phyloP scores from a whole-genome alignment of 495 filamentous ascomycete genomes.

The Geopyxis carbonaria region DNA sequence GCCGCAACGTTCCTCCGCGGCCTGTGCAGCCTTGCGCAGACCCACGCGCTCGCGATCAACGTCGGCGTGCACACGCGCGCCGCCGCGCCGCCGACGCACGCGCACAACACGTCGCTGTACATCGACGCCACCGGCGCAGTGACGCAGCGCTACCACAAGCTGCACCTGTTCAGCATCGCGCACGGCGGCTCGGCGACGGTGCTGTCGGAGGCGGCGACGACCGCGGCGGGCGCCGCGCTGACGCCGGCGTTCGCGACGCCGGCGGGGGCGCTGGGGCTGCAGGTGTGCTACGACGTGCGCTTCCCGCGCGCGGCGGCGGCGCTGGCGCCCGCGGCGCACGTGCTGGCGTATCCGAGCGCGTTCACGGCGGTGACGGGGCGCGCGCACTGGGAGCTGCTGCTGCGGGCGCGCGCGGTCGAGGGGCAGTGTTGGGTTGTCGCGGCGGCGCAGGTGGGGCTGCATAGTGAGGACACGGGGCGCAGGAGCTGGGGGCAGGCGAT shows the following conservation, averaged over 20 bases:
- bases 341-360: constrained; percentile 76
- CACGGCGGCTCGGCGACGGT: constrained; percentile 21
- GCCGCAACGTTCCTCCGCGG: constrained; percentile 50
- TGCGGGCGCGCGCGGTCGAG: constrained; percentile 75
- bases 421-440: constrained; percentile 77
- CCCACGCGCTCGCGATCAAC: constrained; percentile 50
- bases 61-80: constrained; percentile 73
- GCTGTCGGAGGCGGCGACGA: constrained; percentile 13
- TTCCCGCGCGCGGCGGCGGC: constrained; percentile 63
- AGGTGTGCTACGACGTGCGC: constrained; percentile 82
- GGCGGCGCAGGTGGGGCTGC: constrained; percentile 63
- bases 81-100: constrained; percentile 34
- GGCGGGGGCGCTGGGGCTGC: constrained; percentile 55
- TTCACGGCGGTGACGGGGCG: constrained; percentile 77
- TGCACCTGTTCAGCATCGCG: constrained; percentile 58
- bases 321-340: constrained; percentile 49
- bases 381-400: constrained; percentile 68
- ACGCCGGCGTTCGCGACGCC: constrained; percentile 50
- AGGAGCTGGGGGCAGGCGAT: constrained; percentile 78
- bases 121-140: constrained; percentile 49
- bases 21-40: constrained; percentile 46
- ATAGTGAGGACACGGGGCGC: constrained; percentile 66
- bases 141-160: constrained; percentile 52
- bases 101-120: constrained; percentile 45
- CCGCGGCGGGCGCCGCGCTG: constrained; percentile 28